Conservation (phyloP, 2,329 filamentous ascomycete species). For the Cercospora sp. region DNA sequence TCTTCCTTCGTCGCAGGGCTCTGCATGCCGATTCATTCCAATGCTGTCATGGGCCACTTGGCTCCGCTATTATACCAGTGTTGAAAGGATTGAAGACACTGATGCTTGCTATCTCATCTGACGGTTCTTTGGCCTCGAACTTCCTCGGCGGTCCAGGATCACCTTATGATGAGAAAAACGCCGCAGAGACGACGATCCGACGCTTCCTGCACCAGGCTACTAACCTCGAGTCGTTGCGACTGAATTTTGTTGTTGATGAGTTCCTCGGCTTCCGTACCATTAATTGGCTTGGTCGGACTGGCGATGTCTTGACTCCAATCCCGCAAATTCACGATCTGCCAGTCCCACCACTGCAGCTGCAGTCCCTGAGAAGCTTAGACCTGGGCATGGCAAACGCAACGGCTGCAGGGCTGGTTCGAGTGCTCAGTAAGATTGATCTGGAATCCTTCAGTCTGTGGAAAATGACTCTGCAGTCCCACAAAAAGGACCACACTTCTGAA, state of each 20-base stretch:
- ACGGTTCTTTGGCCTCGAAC: background rate
- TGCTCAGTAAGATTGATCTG: slow-evolving; percentile 28
- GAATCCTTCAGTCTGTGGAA: slow-evolving; percentile 30
- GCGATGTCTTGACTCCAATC: background rate
- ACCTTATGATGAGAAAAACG: slow-evolving; percentile 12
- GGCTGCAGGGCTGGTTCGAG: slow-evolving; percentile 15
- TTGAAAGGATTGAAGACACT: slow-evolving; percentile 25
- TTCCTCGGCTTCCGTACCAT: slow-evolving; percentile 11
- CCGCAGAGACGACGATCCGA: slow-evolving; percentile 9
- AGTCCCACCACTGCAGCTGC: background rate
- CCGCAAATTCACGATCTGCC: background rate
- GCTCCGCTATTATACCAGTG: background rate
- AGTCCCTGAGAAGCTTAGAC: background rate
- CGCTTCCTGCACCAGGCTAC: slow-evolving; percentile 26
- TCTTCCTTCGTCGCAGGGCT: slow-evolving; percentile 28
- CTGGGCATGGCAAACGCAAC: background rate
- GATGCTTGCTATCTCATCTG: slow-evolving; percentile 23
- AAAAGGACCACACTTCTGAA: background rate
- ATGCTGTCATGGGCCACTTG: background rate
- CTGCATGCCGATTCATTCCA: slow-evolving; percentile 8
- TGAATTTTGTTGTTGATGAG: slow-evolving; percentile 29
- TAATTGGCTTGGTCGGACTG: slow-evolving; percentile 16
- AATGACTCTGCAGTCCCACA: background rate
- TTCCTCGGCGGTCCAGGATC: background rate
- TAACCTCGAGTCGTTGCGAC: slow-evolving; percentile 25